Evolutionary conservation across 164 flowering plant species (phyloP), one percentile per base, ranked within the genome.

Genomic region (Vitis vinifera): DNA sequence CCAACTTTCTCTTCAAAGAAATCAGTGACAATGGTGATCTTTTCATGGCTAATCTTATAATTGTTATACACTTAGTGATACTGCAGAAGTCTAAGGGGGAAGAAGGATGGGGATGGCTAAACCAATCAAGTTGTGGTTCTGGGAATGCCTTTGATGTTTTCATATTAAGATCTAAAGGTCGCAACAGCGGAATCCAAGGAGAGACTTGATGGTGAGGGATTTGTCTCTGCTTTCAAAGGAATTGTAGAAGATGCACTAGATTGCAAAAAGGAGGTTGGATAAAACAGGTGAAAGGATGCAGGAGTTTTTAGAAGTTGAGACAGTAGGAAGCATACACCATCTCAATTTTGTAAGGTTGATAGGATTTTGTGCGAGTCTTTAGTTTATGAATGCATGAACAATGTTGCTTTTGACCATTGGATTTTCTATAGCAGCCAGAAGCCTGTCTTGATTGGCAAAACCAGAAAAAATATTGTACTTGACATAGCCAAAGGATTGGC

Each of bases 401-500:
- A 59, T 59, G 62, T 31, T 3, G 23, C 62, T 8, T 27, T 59
- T 31, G 62, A 59, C 0, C 29, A 59, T 2, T 23, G 27, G 27
- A 23, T 23, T 23, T 23, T 23, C 27, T 23, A 23, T 23, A 23
- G 27, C 27, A 23, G 27, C 27, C 27, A 23, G 27, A 23, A 23
- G 27, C 27, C 27, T 23, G 27, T 23, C 27, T 23, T 23, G 27
- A 23, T 23, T 23, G 2, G 27, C 0, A 23, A 23, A 23, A 23
- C 27, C 27, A 59, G 62, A 10, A 59, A 59, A 14, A 59, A 59
- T 12, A 59, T 3, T 27, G 11, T 59, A 23, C 37, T 59, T 10
- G 62, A 59, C 37, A 27, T 59, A 23, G 62, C 62, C 37, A 59
- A 59, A 17, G 62, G 62, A 44, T 10, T 59, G 62, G 62, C 62